Conservation (phyloP, 1,284 basidiomycete species). For the Volvariella surrecta region DNA sequence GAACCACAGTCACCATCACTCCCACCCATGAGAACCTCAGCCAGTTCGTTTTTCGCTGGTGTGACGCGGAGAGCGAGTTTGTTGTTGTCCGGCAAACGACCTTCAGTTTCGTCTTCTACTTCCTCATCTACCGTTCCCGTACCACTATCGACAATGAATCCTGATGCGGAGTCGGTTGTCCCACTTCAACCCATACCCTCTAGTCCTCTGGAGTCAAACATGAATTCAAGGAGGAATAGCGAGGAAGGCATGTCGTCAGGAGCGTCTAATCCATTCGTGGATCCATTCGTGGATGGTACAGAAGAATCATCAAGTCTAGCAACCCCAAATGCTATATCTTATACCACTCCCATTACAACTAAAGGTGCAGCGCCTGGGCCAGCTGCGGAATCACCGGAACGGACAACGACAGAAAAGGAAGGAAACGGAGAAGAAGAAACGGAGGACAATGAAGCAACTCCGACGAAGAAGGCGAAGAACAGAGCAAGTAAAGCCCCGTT, state of each 20-base stretch:
- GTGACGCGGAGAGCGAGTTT: constrained; percentile 48
- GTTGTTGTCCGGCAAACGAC: constrained; percentile 29
- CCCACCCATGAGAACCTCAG: constrained; percentile 12
- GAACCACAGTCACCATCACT: constrained; percentile 19
- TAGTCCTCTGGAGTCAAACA: constrained; percentile 2
- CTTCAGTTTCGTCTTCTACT: constrained; percentile 18
- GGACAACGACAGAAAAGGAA: no score
- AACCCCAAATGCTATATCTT: not conserved
- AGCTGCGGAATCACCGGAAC: no score
- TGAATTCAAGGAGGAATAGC: no score
- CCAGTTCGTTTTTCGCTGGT: constrained; percentile 42
- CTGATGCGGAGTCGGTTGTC: constrained; percentile 2
- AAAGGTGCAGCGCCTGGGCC: constrained; percentile 8
- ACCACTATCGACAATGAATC: constrained; percentile 11
- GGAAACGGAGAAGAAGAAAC: no score
- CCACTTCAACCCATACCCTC: constrained; percentile 3
- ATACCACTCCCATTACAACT: constrained; percentile 4
- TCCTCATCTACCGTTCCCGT: constrained; percentile 40
- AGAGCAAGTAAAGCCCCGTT: constrained; percentile 24
- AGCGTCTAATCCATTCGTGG: no score
- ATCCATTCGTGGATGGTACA: no score
- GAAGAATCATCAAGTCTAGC: no score
- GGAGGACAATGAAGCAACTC: no score
- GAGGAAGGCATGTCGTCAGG: no score
- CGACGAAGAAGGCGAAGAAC: no score